Conservation (phyloP, 257 asterid genomes). For the Ajuga chamaepitys region DNA sequence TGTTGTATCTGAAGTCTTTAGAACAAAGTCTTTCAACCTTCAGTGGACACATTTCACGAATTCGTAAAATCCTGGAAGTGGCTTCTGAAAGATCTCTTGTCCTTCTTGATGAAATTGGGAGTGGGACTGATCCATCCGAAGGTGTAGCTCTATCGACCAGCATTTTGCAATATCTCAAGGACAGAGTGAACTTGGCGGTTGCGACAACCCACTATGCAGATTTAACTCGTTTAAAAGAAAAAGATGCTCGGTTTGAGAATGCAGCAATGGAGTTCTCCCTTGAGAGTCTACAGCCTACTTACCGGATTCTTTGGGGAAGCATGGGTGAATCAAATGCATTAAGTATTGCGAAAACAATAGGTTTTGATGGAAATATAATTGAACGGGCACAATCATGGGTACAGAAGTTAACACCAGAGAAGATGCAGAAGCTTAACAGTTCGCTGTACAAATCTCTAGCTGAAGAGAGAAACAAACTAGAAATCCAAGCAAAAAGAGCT, state of each 20-base stretch:
- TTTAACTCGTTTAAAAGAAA: slow-evolving; percentile 73
- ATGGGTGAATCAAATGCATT: slow-evolving; percentile 86
- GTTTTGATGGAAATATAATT: slow-evolving; percentile 61
- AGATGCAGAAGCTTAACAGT: slow-evolving; percentile 67
- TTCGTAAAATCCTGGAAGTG: slow-evolving; percentile 61
- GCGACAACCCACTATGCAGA: slow-evolving; percentile 94
- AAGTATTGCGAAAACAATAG: slow-evolving; percentile 70
- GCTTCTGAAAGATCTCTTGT: slow-evolving; percentile 75
- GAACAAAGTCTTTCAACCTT: slow-evolving; percentile 95
- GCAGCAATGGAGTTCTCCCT: slow-evolving; percentile 95
- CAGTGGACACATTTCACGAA: slow-evolving; percentile 87
- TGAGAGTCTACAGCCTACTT: slow-evolving; percentile 78
- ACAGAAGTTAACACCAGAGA: slow-evolving; percentile 69
- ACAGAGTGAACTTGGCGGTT: slow-evolving; percentile 77
- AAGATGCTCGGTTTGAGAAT: slow-evolving; percentile 74
- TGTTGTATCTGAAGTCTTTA: slow-evolving; percentile 55
- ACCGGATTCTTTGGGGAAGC: slow-evolving; percentile 89
- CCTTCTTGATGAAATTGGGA: slow-evolving; percentile 95
- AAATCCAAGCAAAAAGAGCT: slow-evolving; percentile 57
- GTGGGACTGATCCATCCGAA: slow-evolving; percentile 99
- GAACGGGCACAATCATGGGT: slow-evolving; percentile 71
- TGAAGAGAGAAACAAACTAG: slow-evolving; percentile 67
- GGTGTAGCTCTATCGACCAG: slow-evolving; percentile 91
- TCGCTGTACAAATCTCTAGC: slow-evolving; percentile 63
- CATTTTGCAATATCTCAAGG: slow-evolving; percentile 77